These are phyloP conservation scores for Candida pseudoglaebosa DNA, from an alignment of 805 yeast genomes.

Conservation along the genomic window DNA sequence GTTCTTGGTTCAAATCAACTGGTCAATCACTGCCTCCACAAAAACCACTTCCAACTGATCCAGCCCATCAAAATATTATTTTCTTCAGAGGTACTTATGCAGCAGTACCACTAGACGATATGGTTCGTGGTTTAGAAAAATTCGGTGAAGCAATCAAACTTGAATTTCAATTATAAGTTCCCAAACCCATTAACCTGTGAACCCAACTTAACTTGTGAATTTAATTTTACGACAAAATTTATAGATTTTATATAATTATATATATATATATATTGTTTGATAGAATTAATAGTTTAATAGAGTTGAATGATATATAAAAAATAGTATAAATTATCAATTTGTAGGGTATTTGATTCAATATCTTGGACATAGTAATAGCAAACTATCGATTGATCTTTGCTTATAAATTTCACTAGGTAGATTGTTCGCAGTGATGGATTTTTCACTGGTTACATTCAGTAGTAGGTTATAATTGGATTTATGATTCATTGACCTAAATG, in stretches of 20 bases:
- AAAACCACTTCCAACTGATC: constrained; percentile 38
- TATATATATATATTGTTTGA: too few relatives aligned
- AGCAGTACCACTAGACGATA: constrained; percentile 68
- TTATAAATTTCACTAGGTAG: too few relatives aligned
- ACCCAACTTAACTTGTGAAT: too few relatives aligned
- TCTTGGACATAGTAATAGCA: too few relatives aligned
- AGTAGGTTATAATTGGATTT: not conserved
- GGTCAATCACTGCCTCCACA: constrained; percentile 61
- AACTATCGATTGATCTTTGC: too few relatives aligned
- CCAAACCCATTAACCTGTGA: too few relatives aligned
- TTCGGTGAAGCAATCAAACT: constrained; percentile 60
- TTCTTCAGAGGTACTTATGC: constrained; percentile 89
- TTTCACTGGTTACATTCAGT: not conserved
- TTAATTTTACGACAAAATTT: too few relatives aligned
- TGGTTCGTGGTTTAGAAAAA: constrained; percentile 59
- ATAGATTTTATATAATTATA: too few relatives aligned
- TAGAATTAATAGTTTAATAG: too few relatives aligned
- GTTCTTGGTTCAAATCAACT: constrained; percentile 68
- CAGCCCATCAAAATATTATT: constrained; percentile 42
- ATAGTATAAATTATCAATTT: too few relatives aligned
- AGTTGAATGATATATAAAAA: too few relatives aligned
- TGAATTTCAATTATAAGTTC: constrained; percentile 47
- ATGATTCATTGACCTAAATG: constrained; percentile 17
- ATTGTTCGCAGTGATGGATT: not conserved
- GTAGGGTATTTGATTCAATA: too few relatives aligned